Percentiles rank a stretch among this genome's conserved stretches.
Evolutionary conservation across 148 eudicot genomes (phyloP).

Genomic region (Chenopodium quinoa): DNA sequence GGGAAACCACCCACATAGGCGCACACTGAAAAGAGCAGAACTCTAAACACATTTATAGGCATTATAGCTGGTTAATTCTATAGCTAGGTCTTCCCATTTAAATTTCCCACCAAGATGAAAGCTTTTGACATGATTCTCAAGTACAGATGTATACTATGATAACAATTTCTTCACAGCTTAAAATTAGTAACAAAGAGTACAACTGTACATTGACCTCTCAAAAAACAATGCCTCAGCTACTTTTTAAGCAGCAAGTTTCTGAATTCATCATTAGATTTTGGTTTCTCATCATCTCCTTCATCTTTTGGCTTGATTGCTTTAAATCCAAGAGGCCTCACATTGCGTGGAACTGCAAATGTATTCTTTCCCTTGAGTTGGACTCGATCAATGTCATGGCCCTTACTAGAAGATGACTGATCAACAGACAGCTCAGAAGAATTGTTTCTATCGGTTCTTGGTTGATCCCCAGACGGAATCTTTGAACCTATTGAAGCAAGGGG

Average conservation of each 20-base stretch:
- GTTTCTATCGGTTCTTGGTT: not conserved
- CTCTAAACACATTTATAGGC: not conserved
- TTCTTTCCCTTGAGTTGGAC: slow-evolving; percentile 65
- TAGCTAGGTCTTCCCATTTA: not conserved
- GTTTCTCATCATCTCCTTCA: slow-evolving; percentile 50
- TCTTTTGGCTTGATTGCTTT: slow-evolving; percentile 34
- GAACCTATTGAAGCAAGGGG: slow-evolving; percentile 20
- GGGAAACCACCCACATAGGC: not conserved
- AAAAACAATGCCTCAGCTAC: slow-evolving; percentile 8
- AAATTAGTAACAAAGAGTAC: not conserved
- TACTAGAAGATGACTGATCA: slow-evolving; percentile 21
- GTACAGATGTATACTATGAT: not conserved
- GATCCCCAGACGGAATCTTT: not conserved
- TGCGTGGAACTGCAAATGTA: slow-evolving; percentile 86
- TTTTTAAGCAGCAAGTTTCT: slow-evolving; percentile 64
- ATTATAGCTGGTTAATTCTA: not conserved
- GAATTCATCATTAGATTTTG: slow-evolving; percentile 90
- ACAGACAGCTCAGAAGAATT: slow-evolving; percentile 22
- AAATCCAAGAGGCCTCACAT: slow-evolving; percentile 59
- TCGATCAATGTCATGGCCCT: slow-evolving; percentile 23
- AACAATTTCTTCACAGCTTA: not conserved
- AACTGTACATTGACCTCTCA: slow-evolving; percentile 21
- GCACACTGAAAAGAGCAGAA: not conserved
- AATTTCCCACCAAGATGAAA: not conserved
- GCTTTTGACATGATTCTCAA: not conserved